Evolutionary conservation across 345 rosid species (phyloP).

Genomic region (Moricandia arvensis): DNA sequence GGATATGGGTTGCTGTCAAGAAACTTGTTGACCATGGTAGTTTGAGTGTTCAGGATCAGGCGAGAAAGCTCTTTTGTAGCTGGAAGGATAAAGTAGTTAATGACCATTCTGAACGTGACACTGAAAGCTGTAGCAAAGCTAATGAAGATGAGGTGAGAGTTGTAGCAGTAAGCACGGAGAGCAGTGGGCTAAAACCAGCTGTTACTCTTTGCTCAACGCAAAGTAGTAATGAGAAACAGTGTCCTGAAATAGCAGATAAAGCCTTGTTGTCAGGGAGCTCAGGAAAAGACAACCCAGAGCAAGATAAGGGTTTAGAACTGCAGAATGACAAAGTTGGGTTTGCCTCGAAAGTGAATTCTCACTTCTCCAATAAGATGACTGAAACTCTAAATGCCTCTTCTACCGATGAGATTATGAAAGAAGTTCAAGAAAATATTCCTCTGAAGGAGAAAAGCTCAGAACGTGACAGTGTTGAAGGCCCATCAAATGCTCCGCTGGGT

Average conservation of each 20-base stretch:
- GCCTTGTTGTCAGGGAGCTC: constrained; percentile 40
- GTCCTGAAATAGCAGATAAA: constrained; percentile 36
- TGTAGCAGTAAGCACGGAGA: constrained; percentile 33
- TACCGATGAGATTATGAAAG: constrained; percentile 37
- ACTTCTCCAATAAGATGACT: constrained; percentile 36
- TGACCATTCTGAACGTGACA: constrained; percentile 37
- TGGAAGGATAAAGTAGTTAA: constrained; percentile 50
- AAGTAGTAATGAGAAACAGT: constrained; percentile 40
- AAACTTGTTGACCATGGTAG: constrained; percentile 65
- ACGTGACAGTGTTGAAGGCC: constrained; percentile 41
- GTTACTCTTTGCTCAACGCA: constrained; percentile 41
- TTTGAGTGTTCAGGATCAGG: constrained; percentile 64
- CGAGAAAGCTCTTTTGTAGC: constrained; percentile 56
- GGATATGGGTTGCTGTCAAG: constrained; percentile 64
- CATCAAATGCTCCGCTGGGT: constrained; percentile 38
- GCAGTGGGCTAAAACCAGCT: constrained; percentile 38
- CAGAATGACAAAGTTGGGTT: constrained; percentile 36
- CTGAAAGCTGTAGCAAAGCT: constrained; percentile 29
- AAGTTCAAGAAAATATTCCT: constrained; percentile 44
- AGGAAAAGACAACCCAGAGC: constrained; percentile 40
- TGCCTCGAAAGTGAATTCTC: constrained; percentile 24
- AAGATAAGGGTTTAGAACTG: constrained; percentile 39
- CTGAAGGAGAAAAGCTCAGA: constrained; percentile 41
- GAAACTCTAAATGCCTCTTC: constrained; percentile 36
- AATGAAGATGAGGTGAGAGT: constrained; percentile 33